phyloP scores from a whole-genome alignment of 768 basidiomycete species.

The Nidularia pulvinata region DNA sequence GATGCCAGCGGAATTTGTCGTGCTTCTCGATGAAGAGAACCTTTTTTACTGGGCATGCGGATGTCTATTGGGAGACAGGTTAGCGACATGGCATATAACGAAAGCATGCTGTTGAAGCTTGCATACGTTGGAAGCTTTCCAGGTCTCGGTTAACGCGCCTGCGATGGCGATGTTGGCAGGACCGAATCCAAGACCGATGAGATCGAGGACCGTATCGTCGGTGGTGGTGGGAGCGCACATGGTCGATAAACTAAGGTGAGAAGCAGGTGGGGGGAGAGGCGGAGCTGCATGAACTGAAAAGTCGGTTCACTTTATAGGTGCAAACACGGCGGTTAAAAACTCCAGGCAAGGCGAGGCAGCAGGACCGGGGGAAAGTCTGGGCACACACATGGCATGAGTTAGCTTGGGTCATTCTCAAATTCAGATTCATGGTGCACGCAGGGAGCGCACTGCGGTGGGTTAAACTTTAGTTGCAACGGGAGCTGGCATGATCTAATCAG shows the following conservation, averaged over 20 bases:
- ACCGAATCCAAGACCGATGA: constrained; percentile 52
- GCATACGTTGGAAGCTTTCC: constrained; percentile 7
- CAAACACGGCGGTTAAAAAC: neutral
- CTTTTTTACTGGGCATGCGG: constrained; percentile 16
- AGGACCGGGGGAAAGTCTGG: neutral
- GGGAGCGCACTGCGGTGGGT: neutral
- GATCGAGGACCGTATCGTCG: constrained; percentile 31
- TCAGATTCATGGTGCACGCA: neutral
- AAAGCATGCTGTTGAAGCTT: neutral
- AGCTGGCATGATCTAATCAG: constrained; percentile 20
- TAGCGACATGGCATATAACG: neutral
- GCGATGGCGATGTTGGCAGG: constrained; percentile 54
- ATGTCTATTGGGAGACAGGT: neutral
- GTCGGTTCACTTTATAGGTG: neutral
- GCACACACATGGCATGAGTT: neutral
- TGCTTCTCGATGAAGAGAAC: constrained; percentile 50
- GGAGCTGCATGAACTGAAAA: neutral
- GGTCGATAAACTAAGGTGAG: constrained; percentile 1
- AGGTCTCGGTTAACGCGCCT: constrained; percentile 45
- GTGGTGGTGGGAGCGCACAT: constrained; percentile 11
- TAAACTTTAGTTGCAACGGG: neutral
- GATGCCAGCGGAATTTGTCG: constrained; percentile 49
- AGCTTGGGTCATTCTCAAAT: neutral
- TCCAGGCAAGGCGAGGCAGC: neutral
- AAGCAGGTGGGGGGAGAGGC: neutral